Evolutionary conservation across 2,329 filamentous ascomycete species (phyloP).

Genomic region (Erysiphe pulchra): DNA sequence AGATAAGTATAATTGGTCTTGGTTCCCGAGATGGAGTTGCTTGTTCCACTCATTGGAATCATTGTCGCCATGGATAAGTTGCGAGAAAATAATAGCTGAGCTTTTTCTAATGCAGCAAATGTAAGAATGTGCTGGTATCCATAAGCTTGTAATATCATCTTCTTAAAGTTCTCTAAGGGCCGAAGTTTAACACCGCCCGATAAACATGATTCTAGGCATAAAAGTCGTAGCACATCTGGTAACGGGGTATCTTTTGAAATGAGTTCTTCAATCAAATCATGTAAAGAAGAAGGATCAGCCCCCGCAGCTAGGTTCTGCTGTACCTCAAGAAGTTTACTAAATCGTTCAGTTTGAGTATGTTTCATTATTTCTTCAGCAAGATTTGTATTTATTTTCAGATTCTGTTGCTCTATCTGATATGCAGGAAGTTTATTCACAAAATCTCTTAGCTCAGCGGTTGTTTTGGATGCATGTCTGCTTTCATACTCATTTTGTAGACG

Average conservation of each 20-base stretch:
- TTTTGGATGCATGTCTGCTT: slow-evolving; percentile 61
- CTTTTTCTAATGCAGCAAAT: slow-evolving; percentile 64
- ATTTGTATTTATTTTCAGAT: slow-evolving; percentile 73
- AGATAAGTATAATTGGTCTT: slow-evolving; percentile 82
- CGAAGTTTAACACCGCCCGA: slow-evolving; percentile 68
- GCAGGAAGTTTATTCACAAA: slow-evolving; percentile 85
- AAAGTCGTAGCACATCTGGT: slow-evolving; percentile 53
- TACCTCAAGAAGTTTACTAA: slow-evolving; percentile 69
- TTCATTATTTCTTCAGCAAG: slow-evolving; percentile 92
- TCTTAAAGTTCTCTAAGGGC: slow-evolving; percentile 74
- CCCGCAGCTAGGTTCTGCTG: slow-evolving; percentile 89
- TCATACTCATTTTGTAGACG: slow-evolving; percentile 74
- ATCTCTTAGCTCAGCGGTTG: slow-evolving; percentile 71
- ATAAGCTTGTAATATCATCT: slow-evolving; percentile 72
- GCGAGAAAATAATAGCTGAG: slow-evolving; percentile 59
- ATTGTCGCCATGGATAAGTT: slow-evolving; percentile 57
- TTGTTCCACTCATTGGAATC: slow-evolving; percentile 41
- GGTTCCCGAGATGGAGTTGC: slow-evolving; percentile 26
- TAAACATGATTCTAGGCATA: slow-evolving; percentile 81
- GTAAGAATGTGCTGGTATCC: slow-evolving; percentile 89
- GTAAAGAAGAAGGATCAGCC: slow-evolving; percentile 66
- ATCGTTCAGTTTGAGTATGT: slow-evolving; percentile 67
- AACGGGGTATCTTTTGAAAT: slow-evolving; percentile 68
- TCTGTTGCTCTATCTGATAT: slow-evolving; percentile 83
- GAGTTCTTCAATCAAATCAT: slow-evolving; percentile 82